Evolutionary conservation across 805 yeast genomes (phyloP), one percentile per base, ranked within the genome.

Genomic region (Maudiozyma bulderi): DNA sequence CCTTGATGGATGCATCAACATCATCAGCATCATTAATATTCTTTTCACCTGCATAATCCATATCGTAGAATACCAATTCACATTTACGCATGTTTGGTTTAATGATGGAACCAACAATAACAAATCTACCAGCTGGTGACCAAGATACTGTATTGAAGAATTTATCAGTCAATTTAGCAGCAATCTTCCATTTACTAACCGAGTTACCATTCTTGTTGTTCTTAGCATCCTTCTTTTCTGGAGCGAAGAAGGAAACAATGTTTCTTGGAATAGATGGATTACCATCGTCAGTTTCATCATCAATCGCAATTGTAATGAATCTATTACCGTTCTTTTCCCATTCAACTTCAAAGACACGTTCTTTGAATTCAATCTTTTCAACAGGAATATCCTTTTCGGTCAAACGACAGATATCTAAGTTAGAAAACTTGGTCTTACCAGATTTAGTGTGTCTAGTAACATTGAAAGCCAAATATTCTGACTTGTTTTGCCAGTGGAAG

Each of bases 381-480:
- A 90, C 95, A 33, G 99, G 98, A 57, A 91, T 80, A 61, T 86
- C 95, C 70, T 81, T 86, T 70, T 91, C 99, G 52, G 76, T 75
- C 50, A 89, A 70, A 62, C 87, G 84, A 78, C 91, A 87, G 64
- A 93, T 84, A 71, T 93, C 98, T 67, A 93, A 76, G 66, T 88
- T 88, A 50, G 96, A 82, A 76, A 88, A 89, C 47, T 83, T 69
- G 20, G 96, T 86, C 78, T 95, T 93, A 68, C 84, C 86, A 45
- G 96, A 84, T 71, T 93, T 93, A 50, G 97, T 87, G 71, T 89
- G 96, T 72, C 98, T 87, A 69, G 90, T 96, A 58, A 93, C 96
- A 73, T 86, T 88, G 64, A 90, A 95, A 73, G 96, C 87, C 65
- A 93, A 72, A 66, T 73, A 84, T 59, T 81, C 82, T 54, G 87